Evolutionary conservation across 2,329 filamentous ascomycete species (phyloP), one percentile per base, ranked within the genome.

Genomic region (Paecilomyces niveus): DNA sequence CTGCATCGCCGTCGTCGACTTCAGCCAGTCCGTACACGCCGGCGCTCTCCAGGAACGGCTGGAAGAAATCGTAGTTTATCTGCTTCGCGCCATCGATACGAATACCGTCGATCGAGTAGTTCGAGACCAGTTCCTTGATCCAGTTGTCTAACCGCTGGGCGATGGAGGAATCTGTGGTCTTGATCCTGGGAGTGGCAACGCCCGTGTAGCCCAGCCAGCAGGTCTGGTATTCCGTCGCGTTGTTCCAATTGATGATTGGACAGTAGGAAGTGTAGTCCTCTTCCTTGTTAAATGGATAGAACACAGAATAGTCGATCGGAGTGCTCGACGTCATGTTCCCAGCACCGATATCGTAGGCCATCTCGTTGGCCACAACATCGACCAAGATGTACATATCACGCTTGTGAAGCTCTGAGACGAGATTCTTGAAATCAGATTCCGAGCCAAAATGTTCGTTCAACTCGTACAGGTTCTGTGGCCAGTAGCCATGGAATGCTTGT

Each of bases 181-280:
- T 68, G 24, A 79, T 65, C 55, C 78, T 76, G 1, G 74, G 71
- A 11, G 78, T 71, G n/a, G 75, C 65, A 22, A 79, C 76, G 3
- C 64, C 70, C 54, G 70, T 64, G 64, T 78, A 74, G 8, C 80
- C 80, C 21, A 80, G 68, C 79, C 80, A 81, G 67, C 80, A 81
- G 54, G 70, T 58, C 55, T 76, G 70, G 13, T 72, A 70, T 33
- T 72, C 54, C 3, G 61, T 65, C 22, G 61, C 54, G 50, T 71
- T 65, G 11, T 60, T 64, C 49, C 69, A 72, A 55, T 72, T 54
- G 26, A 54, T 60, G 35, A 73, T 72, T 2, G 62, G 58, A 54
- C 71, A 73, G 32, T 64, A 67, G 7, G 63, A 21, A 52, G 68
- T 68, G 32, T 65, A 73, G 24, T 70, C 67, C 1, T 65, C 67